Evolutionary conservation across 1,284 basidiomycete genomes (phyloP).

Genomic region (Ustilago nuda): DNA sequence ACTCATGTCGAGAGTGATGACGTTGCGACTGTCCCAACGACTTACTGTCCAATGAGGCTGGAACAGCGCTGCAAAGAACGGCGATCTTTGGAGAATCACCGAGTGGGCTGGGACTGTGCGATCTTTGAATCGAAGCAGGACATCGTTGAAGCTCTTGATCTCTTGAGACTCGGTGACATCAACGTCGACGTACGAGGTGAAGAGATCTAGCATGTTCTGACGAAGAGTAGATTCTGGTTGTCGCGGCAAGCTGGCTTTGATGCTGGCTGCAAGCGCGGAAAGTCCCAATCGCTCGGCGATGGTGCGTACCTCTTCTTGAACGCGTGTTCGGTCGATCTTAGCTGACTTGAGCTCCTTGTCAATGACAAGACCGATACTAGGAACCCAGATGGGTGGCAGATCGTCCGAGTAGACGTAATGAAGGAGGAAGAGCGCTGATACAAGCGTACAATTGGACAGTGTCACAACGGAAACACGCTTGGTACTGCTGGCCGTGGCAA

Average conservation of each 20-base stretch:
- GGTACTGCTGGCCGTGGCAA: constrained; percentile 12
- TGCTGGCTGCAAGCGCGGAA: constrained; percentile 69
- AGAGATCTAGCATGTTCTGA: constrained; percentile 73
- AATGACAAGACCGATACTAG: constrained; percentile 75
- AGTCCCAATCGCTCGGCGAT: constrained; percentile 74
- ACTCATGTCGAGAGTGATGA: constrained; percentile 77
- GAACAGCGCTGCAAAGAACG: constrained; percentile 89
- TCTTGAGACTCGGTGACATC: constrained; percentile 2
- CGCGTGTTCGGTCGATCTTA: constrained; percentile 75
- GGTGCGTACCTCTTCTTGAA: constrained; percentile 74
- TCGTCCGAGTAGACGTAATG: constrained; percentile 90
- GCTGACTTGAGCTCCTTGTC: constrained; percentile 72
- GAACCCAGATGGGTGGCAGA: constrained; percentile 85
- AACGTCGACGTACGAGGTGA: constrained; percentile 55
- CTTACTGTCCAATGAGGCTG: constrained; percentile 81
- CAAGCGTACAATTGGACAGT: constrained; percentile 73
- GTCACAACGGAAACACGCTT: constrained; percentile 36
- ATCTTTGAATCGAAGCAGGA: constrained; percentile 81
- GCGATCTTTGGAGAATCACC: constrained; percentile 81
- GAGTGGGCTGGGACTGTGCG: constrained; percentile 79
- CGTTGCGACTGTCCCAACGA: constrained; percentile 74
- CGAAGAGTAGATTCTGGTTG: constrained; percentile 72
- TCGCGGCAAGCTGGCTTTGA: constrained; percentile 68
- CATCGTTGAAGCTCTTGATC: constrained; percentile 74
- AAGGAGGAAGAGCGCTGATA: constrained; percentile 81